phyloP scores from a whole-genome alignment of 1,284 basidiomycete species.

The Moesziomyces antarcticus region DNA sequence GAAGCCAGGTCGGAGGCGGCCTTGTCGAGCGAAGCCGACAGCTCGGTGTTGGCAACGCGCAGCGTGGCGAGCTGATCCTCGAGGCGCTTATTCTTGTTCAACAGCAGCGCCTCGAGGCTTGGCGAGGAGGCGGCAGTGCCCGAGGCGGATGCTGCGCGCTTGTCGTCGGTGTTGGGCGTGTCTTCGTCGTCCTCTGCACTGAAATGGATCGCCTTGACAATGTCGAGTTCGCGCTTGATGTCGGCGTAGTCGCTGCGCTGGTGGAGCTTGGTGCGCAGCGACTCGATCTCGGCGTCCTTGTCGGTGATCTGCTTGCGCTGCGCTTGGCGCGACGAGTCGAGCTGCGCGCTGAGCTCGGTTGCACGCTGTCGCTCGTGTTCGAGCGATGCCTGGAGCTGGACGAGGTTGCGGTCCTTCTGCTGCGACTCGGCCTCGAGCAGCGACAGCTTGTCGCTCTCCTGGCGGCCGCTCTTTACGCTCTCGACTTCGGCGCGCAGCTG shows the following conservation, averaged over 20 bases:
- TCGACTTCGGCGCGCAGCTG: slow-evolving; percentile 92
- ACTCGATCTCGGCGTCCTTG: slow-evolving; percentile 80
- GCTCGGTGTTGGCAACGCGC: slow-evolving; percentile 74
- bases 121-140: no score
- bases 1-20: slow-evolving; percentile 75
- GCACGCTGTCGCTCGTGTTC: slow-evolving; percentile 27
- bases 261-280: slow-evolving; percentile 71
- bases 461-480: slow-evolving; percentile 61
- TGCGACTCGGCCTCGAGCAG: slow-evolving; percentile 74
- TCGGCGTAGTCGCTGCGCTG: slow-evolving; percentile 77
- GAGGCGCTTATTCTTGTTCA: slow-evolving; percentile 92
- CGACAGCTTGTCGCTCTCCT: slow-evolving; percentile 73
- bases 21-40: slow-evolving; percentile 15
- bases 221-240: slow-evolving; percentile 72
- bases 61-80: slow-evolving; percentile 92
- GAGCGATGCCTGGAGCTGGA: slow-evolving; percentile 29
- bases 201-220: slow-evolving; percentile 60
- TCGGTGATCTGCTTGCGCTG: slow-evolving; percentile 76
- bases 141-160: background rate
- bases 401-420: slow-evolving; percentile 39
- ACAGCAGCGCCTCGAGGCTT: slow-evolving; percentile 87
- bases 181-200: slow-evolving; percentile 71
- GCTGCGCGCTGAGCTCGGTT: slow-evolving; percentile 71
- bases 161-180: slow-evolving; percentile 57
- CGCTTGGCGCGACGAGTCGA: slow-evolving; percentile 81